Evolutionary conservation across 495 filamentous ascomycete genomes (phyloP), one percentile per base, ranked within the genome.

Genomic region (Wilcoxina mikolae): DNA sequence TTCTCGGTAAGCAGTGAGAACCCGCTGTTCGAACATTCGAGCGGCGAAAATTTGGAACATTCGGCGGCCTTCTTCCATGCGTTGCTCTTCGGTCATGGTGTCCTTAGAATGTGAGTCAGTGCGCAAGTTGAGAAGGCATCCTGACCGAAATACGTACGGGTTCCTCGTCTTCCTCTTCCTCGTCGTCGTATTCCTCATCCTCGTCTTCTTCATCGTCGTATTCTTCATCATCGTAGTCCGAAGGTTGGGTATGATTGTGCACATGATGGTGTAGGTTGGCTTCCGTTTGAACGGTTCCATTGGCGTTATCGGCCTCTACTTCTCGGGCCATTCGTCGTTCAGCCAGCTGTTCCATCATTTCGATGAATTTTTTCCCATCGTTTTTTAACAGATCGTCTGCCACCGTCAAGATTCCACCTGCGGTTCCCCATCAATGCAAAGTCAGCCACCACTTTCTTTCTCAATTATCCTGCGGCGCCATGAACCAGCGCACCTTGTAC

Each of bases 11-110:
- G 91, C 91, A n/a, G 83, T 88, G 53, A 99, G 76, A 9, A 99
- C 91, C 58, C 91, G 76, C 68, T 96, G 93, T 68, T 99, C 91
- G 66, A 99, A 99, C 91, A 99, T 99, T 58, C 91, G 78, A 35
- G 91, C 91, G 50, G 91, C 91, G 69, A 99, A 98, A 67, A 99
- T 99, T 67, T 99, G 91, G 67, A 99, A 99, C 91, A 99, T 99
- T 56, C 91, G 76, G 47, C 93, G 78, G 46, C 91, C 91, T 72
- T 98, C 91, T 65, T 99, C 87, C 91, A 99, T 96, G 29, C 91
- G 85, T 70, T 99, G 90, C 67, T 93, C 85, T 70, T 96, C 90
- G 12, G 87, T 95, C 86, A 96, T 93, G 26, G 84, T 78, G 63
- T 94, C 87, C 91, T 69, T 59, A 74, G 64, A 39, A 33, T 7